phyloP scores from a whole-genome alignment of 495 filamentous ascomycete genomes.

The Podospora pseudocomata region DNA sequence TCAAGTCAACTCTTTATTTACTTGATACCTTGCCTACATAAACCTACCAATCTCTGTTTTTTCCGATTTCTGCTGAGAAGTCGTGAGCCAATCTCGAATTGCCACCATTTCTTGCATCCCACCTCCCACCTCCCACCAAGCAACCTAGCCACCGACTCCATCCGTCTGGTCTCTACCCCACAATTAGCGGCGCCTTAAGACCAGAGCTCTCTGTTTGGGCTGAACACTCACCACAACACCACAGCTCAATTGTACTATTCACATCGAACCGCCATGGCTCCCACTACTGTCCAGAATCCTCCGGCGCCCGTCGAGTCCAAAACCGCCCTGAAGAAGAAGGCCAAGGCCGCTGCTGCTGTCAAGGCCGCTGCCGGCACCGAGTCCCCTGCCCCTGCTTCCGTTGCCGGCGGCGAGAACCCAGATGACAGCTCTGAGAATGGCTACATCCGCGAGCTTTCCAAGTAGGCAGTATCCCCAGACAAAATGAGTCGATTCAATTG shows the following conservation, averaged over 20 bases:
- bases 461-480: conserved; percentile 50
- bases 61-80: neutral
- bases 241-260: conserved; percentile 3
- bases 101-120: neutral
- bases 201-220: neutral
- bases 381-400: conserved; percentile 44
- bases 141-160: neutral
- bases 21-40: neutral
- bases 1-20: neutral
- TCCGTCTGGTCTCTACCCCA: neutral
- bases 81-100: neutral
- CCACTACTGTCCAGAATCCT: conserved; percentile 51
- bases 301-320: conserved; percentile 52
- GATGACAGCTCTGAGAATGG: conserved; percentile 57
- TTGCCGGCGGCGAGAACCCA: conserved; percentile 39
- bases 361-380: conserved; percentile 35
- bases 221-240: neutral
- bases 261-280: conserved; percentile 42
- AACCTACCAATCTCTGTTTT: neutral
- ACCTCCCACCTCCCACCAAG: neutral
- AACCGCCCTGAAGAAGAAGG: conserved; percentile 72
- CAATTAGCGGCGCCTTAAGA: neutral
- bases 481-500: neutral
- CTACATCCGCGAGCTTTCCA: conserved; percentile 81
- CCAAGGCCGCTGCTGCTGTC: conserved; percentile 35